Evolutionary conservation across 192 early-diverging fungal species (phyloP).

Genomic region (Coemansia javaensis): DNA sequence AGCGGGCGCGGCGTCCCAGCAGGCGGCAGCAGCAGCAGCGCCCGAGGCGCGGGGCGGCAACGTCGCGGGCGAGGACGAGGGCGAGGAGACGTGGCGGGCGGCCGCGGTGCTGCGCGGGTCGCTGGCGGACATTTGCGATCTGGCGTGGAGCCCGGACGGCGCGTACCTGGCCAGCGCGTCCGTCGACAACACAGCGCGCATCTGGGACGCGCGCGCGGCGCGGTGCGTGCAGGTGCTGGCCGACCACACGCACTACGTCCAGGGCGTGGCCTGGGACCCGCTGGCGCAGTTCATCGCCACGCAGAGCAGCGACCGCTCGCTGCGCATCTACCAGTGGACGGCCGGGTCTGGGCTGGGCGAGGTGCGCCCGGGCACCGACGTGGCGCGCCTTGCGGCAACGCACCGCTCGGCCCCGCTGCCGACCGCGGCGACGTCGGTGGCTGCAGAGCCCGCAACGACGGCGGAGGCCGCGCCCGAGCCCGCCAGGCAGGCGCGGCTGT

Average conservation of each 20-base stretch:
- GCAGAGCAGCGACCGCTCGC: slow-evolving; percentile 86
- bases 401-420: no score
- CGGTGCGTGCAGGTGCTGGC: slow-evolving; percentile 69
- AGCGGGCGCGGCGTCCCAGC: no score
- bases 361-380: slow-evolving; percentile 15
- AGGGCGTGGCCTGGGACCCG: slow-evolving; percentile 96
- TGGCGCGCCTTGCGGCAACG: slow-evolving; percentile 20
- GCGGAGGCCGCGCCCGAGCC: no score
- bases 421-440: no score
- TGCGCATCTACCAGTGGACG: slow-evolving; percentile 46
- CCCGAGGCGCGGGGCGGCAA: no score
- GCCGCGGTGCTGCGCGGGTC: slow-evolving; percentile 68
- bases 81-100: slow-evolving; percentile 73
- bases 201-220: slow-evolving; percentile 75
- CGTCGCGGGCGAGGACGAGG: slow-evolving; percentile 11
- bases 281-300: slow-evolving; percentile 78
- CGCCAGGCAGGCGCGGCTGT: slow-evolving; percentile 53
- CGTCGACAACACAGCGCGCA: slow-evolving; percentile 80
- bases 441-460: slow-evolving; percentile 11
- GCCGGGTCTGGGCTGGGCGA: slow-evolving; percentile 1
- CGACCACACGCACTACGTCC: slow-evolving; percentile 91
- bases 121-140: slow-evolving; percentile 80
- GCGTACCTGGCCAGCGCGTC: slow-evolving; percentile 76
- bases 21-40: no score
- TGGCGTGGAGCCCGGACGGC: slow-evolving; percentile 90